Base-by-base conservation (phyloP, 495 filamentous ascomycete species). In the Pseudevernia furfuracea region DNA sequence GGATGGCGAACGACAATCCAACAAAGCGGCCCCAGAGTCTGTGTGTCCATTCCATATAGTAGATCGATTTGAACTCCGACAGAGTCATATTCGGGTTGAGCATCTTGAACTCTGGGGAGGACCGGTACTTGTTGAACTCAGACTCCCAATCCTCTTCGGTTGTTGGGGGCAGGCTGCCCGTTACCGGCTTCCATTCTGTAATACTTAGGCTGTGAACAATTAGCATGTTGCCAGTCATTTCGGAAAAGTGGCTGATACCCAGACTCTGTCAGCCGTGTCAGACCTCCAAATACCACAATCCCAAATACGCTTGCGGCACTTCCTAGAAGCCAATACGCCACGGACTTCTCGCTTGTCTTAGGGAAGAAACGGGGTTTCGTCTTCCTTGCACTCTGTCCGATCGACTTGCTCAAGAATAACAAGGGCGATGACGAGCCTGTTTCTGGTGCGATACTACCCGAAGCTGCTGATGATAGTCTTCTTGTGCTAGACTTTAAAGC, bases 31-130 rank as follows among this genome's bases (percentile, higher is more conserved):
- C 94, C 91, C 94, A 97, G 52, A 96, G 83, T 23, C 94, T 85
- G 76, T 98, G 94, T 7, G 87, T 85, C 95, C 95, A 98, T 81
- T 98, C 94, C 95, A 98, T 97, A 75, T 87, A 97, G 81, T 97
- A 97, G 66, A 98, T 98, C 74, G 91, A 89, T 75, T 97, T 96
- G 78, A 96, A 98, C 71, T 97, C 95, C 39, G 84, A 82, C 39
- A 97, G 77, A 38, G 78, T 87, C 94, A 98, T 98, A 71, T 91
- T 82, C 25, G 91, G 84, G 77, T 98, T 97, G 56, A 98, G 79
- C 37, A 89, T 82, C 69, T 88, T 84, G 79, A 90, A 97, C 76
- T 98, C 94, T 61, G 94, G 94, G 4, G 91, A 95, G 28, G 86
- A 83, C 49, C 85, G 84, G 79, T 98, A 98, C 73, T 92, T 94